Evolutionary conservation across 2,329 filamentous ascomycete genomes (phyloP).

Genomic region (Paraphaeosphaeria minitans): DNA sequence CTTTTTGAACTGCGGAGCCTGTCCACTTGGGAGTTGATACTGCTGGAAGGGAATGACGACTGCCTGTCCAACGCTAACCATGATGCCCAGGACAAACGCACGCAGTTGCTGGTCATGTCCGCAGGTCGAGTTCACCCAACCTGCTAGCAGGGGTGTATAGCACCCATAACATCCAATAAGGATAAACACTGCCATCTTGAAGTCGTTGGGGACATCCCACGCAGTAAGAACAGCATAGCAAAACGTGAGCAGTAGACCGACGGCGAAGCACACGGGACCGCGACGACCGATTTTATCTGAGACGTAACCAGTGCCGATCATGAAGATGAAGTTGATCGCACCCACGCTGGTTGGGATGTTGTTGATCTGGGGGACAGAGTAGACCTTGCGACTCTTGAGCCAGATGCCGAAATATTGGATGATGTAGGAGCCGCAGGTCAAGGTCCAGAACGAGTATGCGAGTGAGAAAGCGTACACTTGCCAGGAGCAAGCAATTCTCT

Average conservation of each 20-base stretch:
- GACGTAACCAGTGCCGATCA: conserved; percentile 36
- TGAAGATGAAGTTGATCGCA: conserved; percentile 52
- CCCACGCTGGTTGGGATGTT: conserved; percentile 54
- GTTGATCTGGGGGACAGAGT: conserved; percentile 51
- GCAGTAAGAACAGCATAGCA: conserved; percentile 47
- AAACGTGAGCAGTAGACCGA: conserved; percentile 45
- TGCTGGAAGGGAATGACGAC: conserved; percentile 18
- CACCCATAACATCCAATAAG: conserved; percentile 50
- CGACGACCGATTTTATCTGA: conserved; percentile 43
- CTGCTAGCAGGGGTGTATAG: conserved; percentile 50
- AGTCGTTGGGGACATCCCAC: conserved; percentile 46
- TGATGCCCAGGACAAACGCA: conserved; percentile 44
- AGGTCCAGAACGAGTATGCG: conserved; percentile 48
- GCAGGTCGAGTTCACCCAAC: conserved; percentile 50
- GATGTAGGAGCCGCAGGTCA: conserved; percentile 48
- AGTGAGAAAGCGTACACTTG: conserved; percentile 53
- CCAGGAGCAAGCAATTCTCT: conserved; percentile 50
- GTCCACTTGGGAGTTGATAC: conserved; percentile 16
- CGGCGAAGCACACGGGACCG: conserved; percentile 46
- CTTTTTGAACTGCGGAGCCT: conserved; percentile 13
- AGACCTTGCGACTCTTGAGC: conserved; percentile 44
- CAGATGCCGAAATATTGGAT: conserved; percentile 52
- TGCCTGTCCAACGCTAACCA: conserved; percentile 15
- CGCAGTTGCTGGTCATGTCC: conserved; percentile 53
- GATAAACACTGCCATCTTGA: conserved; percentile 50